Evolutionary conservation across 352 stramenopile genomes (phyloP).

Genomic region (Globisporangium spinosum): DNA sequence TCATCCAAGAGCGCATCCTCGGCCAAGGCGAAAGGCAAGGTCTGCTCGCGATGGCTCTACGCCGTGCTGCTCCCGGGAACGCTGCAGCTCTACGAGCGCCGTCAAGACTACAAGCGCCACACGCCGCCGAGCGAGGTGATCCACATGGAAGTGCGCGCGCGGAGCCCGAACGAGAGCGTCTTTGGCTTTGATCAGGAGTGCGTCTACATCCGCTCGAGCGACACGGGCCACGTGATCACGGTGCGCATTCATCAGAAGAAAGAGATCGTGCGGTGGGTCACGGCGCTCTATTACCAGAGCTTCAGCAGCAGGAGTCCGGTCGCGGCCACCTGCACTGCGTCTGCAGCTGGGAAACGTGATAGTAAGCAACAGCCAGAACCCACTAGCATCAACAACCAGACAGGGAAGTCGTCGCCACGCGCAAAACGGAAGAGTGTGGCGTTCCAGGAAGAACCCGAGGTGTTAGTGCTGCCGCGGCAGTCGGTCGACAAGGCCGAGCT

Average conservation of each 20-base stretch:
- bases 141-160: conserved; percentile 35
- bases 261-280: conserved; percentile 61
- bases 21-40: conserved; percentile 18
- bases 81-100: conserved; percentile 49
- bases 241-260: conserved; percentile 60
- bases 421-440: conserved; percentile 45
- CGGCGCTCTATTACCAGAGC: conserved; percentile 59
- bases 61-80: conserved; percentile 39
- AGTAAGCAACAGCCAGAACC: conserved; percentile 15
- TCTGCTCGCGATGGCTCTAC: conserved; percentile 57
- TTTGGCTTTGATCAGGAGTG: conserved; percentile 63
- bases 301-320: conserved; percentile 19
- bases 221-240: conserved; percentile 35
- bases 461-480: conserved; percentile 40
- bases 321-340: conserved; percentile 4
- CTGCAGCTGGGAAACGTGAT: conserved; percentile 13
- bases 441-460: conserved; percentile 47
- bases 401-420: neutral
- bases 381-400: neutral
- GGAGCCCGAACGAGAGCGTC: conserved; percentile 42
- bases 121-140: conserved; percentile 41
- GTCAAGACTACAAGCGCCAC: conserved; percentile 56
- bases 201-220: conserved; percentile 47
- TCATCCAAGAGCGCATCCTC: neutral
- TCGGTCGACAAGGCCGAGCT: conserved; percentile 47